A percentile compares a stretch with the other conserved stretches of the same genome.
phyloP scores from a whole-genome alignment of 108 stramenopile genomes.

The Fragilaria radians region DNA sequence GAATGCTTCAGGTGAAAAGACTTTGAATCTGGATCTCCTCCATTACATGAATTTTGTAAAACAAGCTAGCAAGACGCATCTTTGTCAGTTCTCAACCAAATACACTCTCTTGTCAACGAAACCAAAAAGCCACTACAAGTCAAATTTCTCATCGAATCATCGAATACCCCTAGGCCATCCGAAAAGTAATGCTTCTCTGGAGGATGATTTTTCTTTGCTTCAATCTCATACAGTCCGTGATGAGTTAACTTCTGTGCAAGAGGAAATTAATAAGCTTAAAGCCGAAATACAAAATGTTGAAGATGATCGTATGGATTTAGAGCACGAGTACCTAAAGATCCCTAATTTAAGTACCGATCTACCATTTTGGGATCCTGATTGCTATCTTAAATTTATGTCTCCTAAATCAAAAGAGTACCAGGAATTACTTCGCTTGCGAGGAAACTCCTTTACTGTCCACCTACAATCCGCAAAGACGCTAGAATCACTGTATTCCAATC shows the following conservation, averaged over 20 bases:
- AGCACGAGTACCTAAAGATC: constrained; percentile 8
- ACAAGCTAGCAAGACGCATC: constrained; percentile 19
- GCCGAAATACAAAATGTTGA: constrained; percentile 38
- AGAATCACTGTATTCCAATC: constrained; percentile 26
- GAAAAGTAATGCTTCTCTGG: no score
- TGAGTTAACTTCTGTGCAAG: constrained; percentile 29
- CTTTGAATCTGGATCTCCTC: not conserved
- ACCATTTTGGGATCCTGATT: constrained; percentile 23
- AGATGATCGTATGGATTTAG: constrained; percentile 25
- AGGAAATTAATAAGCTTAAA: constrained; percentile 29
- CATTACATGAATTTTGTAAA: constrained; percentile 2
- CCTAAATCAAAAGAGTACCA: constrained; percentile 14
- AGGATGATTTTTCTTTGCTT: constrained; percentile 26
- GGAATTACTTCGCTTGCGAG: constrained; percentile 23
- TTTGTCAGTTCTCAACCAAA: constrained; percentile 30
- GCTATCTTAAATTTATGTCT: constrained; percentile 10
- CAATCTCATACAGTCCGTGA: constrained; percentile 21
- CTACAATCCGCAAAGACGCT: constrained; percentile 11
- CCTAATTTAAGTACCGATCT: not conserved
- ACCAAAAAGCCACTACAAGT: not conserved
- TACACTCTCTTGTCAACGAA: constrained; percentile 3
- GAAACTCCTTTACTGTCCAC: constrained; percentile 28
- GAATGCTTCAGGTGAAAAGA: not conserved
- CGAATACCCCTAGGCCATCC: constrained; percentile 26
- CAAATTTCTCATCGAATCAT: no score